Base-by-base conservation (phyloP, 208 protist species). In the Trypanosoma cruzi region DNA sequence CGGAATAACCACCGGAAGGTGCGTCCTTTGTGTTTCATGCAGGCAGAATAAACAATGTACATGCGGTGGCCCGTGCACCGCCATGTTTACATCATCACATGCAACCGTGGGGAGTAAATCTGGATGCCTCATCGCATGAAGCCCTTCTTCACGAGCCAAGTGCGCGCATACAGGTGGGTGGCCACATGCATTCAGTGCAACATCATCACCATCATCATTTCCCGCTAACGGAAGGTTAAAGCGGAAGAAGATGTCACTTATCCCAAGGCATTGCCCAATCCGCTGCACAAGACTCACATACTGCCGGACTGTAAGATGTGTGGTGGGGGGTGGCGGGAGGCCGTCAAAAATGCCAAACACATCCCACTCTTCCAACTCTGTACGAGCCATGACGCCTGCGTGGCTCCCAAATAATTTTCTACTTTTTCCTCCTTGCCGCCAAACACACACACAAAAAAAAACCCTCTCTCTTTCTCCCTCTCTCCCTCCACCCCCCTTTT, bases 11-110 rank as follows among this genome's bases (percentile, higher is more conserved):
- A 57, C 57, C 14, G 6, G 29, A 18, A 16, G 37, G 5, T 28
- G 32, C 36, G 20, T 22, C 5, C 16, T 34, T 18, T 24, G 20
- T n/a, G 22, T 34, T 13, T 60, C 58, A 8, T 65, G 71, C 22
- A 88, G 68, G 65, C 85, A 90, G 64, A 73, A 80, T 3, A 80
- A 72, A 63, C 84, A 89, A 59, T 86, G 81, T 0, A 90, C 59
- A 37, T 66, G 68, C 22, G 68, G 68, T 5, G 58, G 58, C 50
- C 10, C 34, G 28, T 66, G 59, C 22, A 16, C 11, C 2, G 24
- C 16, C 1, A 32, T 24, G 4, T 50, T 29, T 28, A n/a, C 61
- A 2, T 28, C 48, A 8, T 66, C 61, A 32, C 53, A 70, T 7
- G 18, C 50, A 59, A 79, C 42, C 11, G 73, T 44, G 16, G 73